Conservation (phyloP, 139 green algal species). For the Haematococcus sp. region DNA sequence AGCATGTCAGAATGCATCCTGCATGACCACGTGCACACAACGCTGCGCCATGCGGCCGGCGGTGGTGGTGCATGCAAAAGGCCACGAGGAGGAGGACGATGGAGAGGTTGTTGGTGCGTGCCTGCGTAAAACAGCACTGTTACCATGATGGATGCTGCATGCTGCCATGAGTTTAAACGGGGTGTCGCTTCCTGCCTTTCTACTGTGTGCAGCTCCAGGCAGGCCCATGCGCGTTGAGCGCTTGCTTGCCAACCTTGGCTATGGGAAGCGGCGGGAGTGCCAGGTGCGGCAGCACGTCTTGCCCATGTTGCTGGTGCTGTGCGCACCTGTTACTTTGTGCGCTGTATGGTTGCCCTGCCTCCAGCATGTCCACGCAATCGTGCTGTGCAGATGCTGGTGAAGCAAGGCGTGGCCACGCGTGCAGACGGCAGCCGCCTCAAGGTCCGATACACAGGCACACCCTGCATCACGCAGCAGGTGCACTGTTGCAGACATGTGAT, state of each 20-base stretch:
- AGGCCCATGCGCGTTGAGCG: conserved; percentile 50
- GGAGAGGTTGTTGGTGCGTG: neutral
- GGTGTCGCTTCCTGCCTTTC: too few relatives aligned
- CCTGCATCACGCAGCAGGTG: too few relatives aligned
- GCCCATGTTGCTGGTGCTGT: neutral
- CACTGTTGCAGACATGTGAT: too few relatives aligned
- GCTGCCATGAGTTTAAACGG: too few relatives aligned
- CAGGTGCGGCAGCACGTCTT: neutral
- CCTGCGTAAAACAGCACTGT: too few relatives aligned
- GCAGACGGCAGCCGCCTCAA: conserved; percentile 26
- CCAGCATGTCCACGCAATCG: too few relatives aligned
- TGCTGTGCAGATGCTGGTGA: conserved; percentile 24
- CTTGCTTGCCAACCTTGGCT: conserved; percentile 54
- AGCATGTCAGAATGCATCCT: too few relatives aligned
- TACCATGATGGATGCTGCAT: neutral
- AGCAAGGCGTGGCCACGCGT: conserved; percentile 14
- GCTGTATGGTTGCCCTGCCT: too few relatives aligned
- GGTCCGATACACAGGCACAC: too few relatives aligned
- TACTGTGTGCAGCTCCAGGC: conserved; percentile 12
- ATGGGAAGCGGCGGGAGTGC: conserved; percentile 51
- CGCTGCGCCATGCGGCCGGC: too few relatives aligned
- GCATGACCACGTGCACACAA: too few relatives aligned
- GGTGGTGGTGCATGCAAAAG: neutral
- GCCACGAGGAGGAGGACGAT: neutral
- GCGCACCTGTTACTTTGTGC: too few relatives aligned